These are phyloP conservation scores for Pestalotiopsis sp. DNA, from an alignment of 2,329 filamentous ascomycete genomes.

Conservation along the genomic window DNA sequence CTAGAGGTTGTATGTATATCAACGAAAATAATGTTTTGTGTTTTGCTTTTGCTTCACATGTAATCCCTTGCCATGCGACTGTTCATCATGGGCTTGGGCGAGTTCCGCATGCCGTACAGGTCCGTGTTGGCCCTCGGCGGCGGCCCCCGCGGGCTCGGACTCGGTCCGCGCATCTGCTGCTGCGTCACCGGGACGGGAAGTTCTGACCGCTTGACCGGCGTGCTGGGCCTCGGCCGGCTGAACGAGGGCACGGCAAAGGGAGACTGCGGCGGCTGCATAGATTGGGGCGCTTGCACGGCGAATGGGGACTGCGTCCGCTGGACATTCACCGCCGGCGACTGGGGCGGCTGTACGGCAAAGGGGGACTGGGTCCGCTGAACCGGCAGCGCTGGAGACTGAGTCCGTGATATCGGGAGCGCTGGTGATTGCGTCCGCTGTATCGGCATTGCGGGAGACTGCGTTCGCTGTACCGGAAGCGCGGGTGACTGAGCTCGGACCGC, in stretches of 20 bases:
- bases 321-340: too few species aligned
- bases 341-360: not conserved
- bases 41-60: not conserved
- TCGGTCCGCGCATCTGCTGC: not conserved
- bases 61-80: not conserved
- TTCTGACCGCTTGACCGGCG: constrained; percentile 15
- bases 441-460: not conserved
- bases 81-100: constrained; percentile 5
- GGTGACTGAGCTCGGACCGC: not conserved
- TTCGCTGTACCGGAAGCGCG: not conserved
- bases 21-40: too few species aligned
- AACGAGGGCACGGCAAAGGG: constrained; percentile 16
- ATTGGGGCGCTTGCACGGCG: too few species aligned
- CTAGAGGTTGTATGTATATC: too few species aligned
- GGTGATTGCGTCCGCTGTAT: not conserved
- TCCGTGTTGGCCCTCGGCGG: constrained; percentile 3
- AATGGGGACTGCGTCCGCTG: not conserved
- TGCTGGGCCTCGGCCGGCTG: constrained; percentile 16
- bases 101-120: not conserved
- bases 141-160: not conserved
- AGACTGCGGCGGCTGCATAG: not conserved
- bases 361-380: not conserved
- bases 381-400: not conserved
- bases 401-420: not conserved
- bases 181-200: not conserved